These are phyloP conservation scores for Suhomyces pyralidae DNA, from an alignment of 805 yeast genomes.

Conservation along the genomic window DNA sequence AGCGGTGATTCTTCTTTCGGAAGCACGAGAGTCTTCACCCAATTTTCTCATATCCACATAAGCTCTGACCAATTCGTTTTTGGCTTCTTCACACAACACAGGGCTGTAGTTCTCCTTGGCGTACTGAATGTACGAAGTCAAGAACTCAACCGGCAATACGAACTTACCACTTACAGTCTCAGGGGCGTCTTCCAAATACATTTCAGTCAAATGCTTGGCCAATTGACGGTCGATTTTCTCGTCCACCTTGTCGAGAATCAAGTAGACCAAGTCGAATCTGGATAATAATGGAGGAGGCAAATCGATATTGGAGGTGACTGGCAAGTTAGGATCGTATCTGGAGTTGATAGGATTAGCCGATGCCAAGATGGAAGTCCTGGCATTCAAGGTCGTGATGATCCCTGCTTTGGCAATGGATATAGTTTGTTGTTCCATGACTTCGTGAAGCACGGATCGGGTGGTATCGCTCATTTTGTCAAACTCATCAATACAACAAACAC, in stretches of 20 bases:
- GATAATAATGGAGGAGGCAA: slow-evolving; percentile 94
- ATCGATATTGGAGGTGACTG: slow-evolving; percentile 94
- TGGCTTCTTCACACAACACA: slow-evolving; percentile 74
- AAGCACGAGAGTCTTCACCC: slow-evolving; percentile 85
- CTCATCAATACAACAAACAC: slow-evolving; percentile 98
- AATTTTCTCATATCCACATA: slow-evolving; percentile 92
- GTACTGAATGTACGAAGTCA: slow-evolving; percentile 86
- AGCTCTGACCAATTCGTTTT: slow-evolving; percentile 76
- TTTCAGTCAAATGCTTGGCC: slow-evolving; percentile 85
- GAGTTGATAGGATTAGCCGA: slow-evolving; percentile 98
- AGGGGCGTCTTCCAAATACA: slow-evolving; percentile 88
- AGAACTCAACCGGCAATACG: slow-evolving; percentile 79
- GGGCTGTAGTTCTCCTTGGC: slow-evolving; percentile 88
- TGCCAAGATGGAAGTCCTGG: slow-evolving; percentile 92
- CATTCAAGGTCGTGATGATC: slow-evolving; percentile 93
- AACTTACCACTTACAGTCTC: slow-evolving; percentile 65
- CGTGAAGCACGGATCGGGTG: slow-evolving; percentile 92
- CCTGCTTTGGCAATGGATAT: slow-evolving; percentile 98
- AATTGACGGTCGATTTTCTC: slow-evolving; percentile 78
- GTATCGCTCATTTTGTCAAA: slow-evolving; percentile 96
- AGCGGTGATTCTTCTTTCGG: slow-evolving; percentile 93
- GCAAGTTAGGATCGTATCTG: slow-evolving; percentile 88
- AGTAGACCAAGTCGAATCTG: slow-evolving; percentile 90
- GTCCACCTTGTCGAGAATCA: slow-evolving; percentile 90
- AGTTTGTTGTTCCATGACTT: slow-evolving; percentile 99